These are phyloP conservation scores for Parietichytrium sp. DNA, from an alignment of 108 stramenopile genomes.

Conservation along the genomic window DNA sequence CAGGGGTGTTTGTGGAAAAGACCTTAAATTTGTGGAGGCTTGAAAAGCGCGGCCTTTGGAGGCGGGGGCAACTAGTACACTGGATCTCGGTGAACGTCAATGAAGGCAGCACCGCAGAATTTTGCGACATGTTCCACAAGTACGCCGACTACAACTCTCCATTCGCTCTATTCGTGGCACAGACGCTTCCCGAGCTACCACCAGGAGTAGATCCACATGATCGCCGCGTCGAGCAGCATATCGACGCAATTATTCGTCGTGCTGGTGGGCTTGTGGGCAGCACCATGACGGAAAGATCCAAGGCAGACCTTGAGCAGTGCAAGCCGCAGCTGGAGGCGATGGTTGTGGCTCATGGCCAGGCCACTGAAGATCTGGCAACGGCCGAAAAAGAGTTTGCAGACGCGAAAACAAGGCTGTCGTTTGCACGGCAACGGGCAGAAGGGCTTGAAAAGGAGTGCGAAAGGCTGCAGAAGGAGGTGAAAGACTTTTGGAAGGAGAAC, in stretches of 20 bases:
- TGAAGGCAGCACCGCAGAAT: slow-evolving; percentile 8
- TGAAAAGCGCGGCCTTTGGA: neutral
- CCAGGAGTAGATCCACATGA: slow-evolving; percentile 33
- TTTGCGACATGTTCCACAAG: neutral
- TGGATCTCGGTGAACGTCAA: slow-evolving; percentile 18
- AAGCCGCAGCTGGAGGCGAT: neutral
- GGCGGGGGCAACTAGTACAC: neutral
- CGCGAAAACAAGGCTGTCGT: neutral
- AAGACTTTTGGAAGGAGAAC: neutral
- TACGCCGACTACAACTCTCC: neutral
- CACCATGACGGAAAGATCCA: neutral
- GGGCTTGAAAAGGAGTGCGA: neutral
- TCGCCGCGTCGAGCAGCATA: slow-evolving; percentile 23
- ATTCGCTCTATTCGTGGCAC: neutral
- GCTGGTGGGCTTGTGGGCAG: neutral
- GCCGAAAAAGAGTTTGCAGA: neutral
- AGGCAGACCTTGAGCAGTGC: neutral
- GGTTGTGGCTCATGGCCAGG: neutral
- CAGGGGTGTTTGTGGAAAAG: neutral
- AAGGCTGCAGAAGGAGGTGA: neutral
- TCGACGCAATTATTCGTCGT: neutral
- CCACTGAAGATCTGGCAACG: neutral
- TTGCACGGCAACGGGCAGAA: neutral
- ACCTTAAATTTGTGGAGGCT: neutral
- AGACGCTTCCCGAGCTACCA: neutral